These are phyloP conservation scores for Salix brachista DNA, from an alignment of 345 rosid genomes.

Conservation along the genomic window DNA sequence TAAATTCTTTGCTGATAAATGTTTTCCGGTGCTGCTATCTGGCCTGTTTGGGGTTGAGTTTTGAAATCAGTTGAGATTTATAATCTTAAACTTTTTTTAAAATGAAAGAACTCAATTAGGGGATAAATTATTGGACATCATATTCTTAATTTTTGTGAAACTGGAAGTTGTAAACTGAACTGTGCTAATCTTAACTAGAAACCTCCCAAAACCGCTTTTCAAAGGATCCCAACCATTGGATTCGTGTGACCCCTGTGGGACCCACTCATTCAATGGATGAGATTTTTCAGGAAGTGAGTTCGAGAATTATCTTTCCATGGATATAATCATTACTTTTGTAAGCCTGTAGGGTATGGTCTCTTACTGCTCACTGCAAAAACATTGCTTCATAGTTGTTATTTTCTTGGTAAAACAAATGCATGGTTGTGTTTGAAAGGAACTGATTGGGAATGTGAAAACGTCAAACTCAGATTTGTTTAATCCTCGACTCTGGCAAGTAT, in stretches of 20 bases:
- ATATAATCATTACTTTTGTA: background rate
- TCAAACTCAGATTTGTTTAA: constrained; percentile 12
- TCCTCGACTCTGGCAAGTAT: constrained; percentile 87
- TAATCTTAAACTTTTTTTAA: background rate
- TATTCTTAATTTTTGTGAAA: background rate
- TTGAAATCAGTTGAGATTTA: background rate
- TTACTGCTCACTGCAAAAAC: background rate
- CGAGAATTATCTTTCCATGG: background rate
- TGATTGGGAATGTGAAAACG: background rate
- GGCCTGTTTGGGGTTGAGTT: background rate
- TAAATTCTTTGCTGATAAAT: background rate
- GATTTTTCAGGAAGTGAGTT: background rate
- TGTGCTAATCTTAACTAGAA: background rate
- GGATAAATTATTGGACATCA: background rate
- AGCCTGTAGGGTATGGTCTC: background rate
- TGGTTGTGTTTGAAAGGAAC: background rate
- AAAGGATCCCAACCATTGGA: background rate
- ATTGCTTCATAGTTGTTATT: background rate
- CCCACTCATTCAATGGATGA: background rate
- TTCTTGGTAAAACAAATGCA: background rate
- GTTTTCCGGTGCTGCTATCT: background rate
- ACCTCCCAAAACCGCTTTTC: background rate
- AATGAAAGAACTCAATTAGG: background rate
- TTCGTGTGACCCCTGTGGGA: background rate
- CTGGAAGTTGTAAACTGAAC: background rate